Evolutionary conservation across 75 land plant genomes (phyloP), one percentile per base, ranked within the genome.

Genomic region (Sequoiadendron giganteum): DNA sequence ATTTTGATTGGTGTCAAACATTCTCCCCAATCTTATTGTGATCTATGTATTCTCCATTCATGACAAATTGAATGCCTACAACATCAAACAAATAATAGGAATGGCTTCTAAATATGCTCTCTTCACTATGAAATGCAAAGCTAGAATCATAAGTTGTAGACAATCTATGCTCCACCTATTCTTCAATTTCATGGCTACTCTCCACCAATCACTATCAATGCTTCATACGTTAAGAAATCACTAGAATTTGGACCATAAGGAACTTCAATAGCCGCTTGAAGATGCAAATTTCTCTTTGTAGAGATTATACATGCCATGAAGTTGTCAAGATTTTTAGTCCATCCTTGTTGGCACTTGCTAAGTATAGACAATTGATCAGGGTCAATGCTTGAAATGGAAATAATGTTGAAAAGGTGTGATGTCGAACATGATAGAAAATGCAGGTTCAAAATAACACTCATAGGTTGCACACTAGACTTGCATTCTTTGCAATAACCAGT

Each of bases 321-420:
- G 28, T 87, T 86, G 72, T 90, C 88, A 16, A 94, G 91, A 85
- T 91, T 89, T 48, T 87, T 80, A 21, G 94, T 90, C 96, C 96
- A 95, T n/a, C 86, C 85, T 76, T 95, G 95, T 45, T 89, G 87
- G n/a, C 82, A 87, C 89, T 95, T 95, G 88, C 94, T 91, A 47
- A 91, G 39, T 15, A 93, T 38, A 40, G 90, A 88, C 0, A 95
- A 54, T 11, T 39, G 82, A 15, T 92, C 90, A 10, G 65, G 78
- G 32, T 89, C 93, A 86, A 90, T 14, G 14, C 76, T 80, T 68
- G 90, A 85, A 68, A 34, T 89, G 3, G 96, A 95, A 30, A 85
- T 79, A 15, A 93, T 92, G 10, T 91, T 94, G 76, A 91, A 95
- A 28, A 93, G 94, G 79, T 95, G 96, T 95, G 95, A 95, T 81